phyloP scores from a whole-genome alignment of 108 stramenopile species.

The Nitzschia putrida region DNA sequence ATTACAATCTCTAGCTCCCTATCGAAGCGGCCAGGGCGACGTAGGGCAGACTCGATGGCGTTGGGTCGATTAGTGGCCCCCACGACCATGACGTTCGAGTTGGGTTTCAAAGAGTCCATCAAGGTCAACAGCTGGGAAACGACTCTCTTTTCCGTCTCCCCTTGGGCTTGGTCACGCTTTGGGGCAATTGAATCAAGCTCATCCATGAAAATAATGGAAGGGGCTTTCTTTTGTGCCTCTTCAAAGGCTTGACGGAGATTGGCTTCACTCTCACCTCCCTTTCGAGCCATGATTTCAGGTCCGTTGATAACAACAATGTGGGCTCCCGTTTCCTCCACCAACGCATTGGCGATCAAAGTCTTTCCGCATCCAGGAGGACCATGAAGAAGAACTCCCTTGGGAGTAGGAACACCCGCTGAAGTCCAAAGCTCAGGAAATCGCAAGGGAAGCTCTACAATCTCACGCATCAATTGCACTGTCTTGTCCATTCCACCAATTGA shows the following conservation, averaged over 20 bases:
- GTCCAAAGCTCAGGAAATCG: constrained; percentile 95
- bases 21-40: constrained; percentile 97
- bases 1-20: constrained; percentile 97
- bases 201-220: constrained; percentile 98
- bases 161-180: constrained; percentile 95
- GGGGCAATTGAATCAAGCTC: constrained; percentile 98
- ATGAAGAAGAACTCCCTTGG: constrained; percentile 94
- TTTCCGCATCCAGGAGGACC: constrained; percentile 99
- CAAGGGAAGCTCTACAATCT: constrained; percentile 94
- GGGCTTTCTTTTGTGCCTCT: constrained; percentile 87
- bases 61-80: constrained; percentile 98
- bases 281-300: constrained; percentile 95
- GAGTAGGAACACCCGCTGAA: constrained; percentile 94
- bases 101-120: constrained; percentile 96
- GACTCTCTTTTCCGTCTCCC: constrained; percentile 94
- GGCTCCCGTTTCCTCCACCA: constrained; percentile 96
- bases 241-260: constrained; percentile 96
- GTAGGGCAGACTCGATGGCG: constrained; percentile 94
- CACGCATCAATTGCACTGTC: constrained; percentile 88
- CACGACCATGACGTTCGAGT: constrained; percentile 95
- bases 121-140: constrained; percentile 96
- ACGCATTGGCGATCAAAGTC: constrained; percentile 93
- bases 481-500: constrained; percentile 94
- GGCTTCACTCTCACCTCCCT: constrained; percentile 96
- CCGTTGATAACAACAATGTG: constrained; percentile 96